Conservation (phyloP, 805 yeast species). For the Sungouiella thailandica region DNA sequence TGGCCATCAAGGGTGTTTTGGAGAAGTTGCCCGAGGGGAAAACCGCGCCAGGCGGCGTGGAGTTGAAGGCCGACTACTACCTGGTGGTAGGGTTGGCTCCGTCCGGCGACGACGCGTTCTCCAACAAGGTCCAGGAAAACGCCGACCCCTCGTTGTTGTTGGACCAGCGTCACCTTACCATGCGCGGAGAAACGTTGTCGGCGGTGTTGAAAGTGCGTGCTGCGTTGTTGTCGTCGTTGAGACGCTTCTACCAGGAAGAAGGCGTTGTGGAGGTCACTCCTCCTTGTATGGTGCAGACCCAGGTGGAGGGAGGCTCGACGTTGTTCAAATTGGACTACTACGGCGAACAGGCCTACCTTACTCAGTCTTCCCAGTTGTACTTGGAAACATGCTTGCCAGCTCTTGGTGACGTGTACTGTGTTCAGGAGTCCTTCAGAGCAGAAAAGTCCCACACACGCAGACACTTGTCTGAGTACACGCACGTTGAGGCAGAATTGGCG, state of each 20-base stretch:
- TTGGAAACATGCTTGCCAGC: conserved; percentile 95
- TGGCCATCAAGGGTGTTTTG: conserved; percentile 74
- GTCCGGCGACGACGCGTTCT: conserved; percentile 89
- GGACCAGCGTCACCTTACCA: conserved; percentile 93
- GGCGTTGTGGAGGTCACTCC: conserved; percentile 89
- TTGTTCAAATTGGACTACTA: conserved; percentile 89
- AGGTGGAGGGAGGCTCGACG: conserved; percentile 99
- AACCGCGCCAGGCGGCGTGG: conserved; percentile 96
- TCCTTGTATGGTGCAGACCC: conserved; percentile 99
- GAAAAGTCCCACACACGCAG: conserved; percentile 98
- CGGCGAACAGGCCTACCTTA: conserved; percentile 93
- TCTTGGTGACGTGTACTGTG: conserved; percentile 93
- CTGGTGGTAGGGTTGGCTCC: conserved; percentile 92
- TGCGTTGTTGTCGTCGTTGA: conserved; percentile 61
- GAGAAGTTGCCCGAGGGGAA: conserved; percentile 91
- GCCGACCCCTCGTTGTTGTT: conserved; percentile 90
- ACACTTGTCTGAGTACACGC: conserved; percentile 95
- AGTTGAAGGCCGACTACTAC: conserved; percentile 85
- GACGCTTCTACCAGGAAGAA: conserved; percentile 74
- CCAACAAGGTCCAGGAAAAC: conserved; percentile 89
- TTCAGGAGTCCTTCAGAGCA: conserved; percentile 98
- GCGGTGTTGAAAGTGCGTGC: conserved; percentile 96
- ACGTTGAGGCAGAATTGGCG: conserved; percentile 90
- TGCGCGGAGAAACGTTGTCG: conserved; percentile 92
- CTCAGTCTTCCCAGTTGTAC: conserved; percentile 96